phyloP scores from a whole-genome alignment of 352 stramenopile genomes.

The Pythium rhizo-oryzae region DNA sequence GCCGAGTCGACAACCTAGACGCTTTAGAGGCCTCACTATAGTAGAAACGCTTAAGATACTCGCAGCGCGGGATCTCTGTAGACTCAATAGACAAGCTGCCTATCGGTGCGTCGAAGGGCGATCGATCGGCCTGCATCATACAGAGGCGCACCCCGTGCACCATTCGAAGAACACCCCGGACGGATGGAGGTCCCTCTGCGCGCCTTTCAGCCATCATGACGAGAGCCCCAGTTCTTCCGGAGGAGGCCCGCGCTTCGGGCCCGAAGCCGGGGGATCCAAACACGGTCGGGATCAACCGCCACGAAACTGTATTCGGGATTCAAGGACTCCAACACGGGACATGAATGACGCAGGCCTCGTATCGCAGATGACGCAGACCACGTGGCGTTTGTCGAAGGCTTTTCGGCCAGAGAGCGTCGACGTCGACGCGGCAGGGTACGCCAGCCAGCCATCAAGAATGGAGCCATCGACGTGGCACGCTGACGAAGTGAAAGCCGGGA shows the following conservation, averaged over 20 bases:
- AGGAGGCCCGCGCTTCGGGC: too few species aligned
- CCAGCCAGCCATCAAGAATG: slow-evolving; percentile 13
- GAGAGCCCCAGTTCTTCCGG: too few species aligned
- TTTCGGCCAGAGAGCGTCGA: slow-evolving; percentile 5
- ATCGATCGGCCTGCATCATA: too few species aligned
- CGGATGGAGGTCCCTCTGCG: too few species aligned
- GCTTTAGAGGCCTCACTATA: not conserved
- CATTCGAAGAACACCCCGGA: too few species aligned
- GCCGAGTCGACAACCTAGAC: slow-evolving; percentile 14
- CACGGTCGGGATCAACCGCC: not conserved
- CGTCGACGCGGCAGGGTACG: slow-evolving; percentile 13
- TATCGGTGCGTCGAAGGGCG: too few species aligned
- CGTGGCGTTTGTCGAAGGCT: slow-evolving; percentile 17
- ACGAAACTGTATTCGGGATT: slow-evolving; percentile 15
- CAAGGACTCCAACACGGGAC: slow-evolving; percentile 11
- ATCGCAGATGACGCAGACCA: slow-evolving; percentile 26
- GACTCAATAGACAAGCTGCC: not conserved
- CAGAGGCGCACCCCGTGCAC: too few species aligned
- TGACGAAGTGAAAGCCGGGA: not conserved
- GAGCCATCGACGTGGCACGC: slow-evolving; percentile 19
- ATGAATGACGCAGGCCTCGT: slow-evolving; percentile 25
- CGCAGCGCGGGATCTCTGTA: not conserved
- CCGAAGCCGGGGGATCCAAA: too few species aligned
- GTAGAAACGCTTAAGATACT: too few species aligned
- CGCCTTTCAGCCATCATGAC: too few species aligned